Conservation (phyloP, 176 grass and related monocot genomes). For the Zoysia pacifica region DNA sequence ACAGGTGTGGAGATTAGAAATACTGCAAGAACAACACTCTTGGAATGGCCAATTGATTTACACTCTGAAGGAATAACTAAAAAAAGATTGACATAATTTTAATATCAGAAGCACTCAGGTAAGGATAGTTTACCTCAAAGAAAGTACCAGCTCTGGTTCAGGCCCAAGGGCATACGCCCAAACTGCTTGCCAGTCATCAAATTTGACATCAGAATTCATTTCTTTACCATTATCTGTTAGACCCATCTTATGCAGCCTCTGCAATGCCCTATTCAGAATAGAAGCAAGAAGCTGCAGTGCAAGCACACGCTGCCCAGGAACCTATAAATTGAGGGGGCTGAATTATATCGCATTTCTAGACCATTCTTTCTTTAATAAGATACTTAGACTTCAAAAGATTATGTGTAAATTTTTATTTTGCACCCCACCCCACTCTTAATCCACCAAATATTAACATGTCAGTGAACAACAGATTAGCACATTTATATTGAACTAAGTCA, state of each 20-base stretch:
- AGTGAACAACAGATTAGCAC: not conserved
- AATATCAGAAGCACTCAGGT: not conserved
- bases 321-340: slow-evolving; percentile 52
- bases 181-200: slow-evolving; percentile 92
- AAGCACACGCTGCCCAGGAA: slow-evolving; percentile 89
- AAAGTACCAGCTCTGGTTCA: slow-evolving; percentile 82
- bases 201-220: slow-evolving; percentile 42
- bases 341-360: slow-evolving; percentile 39
- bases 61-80: not conserved
- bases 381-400: not conserved
- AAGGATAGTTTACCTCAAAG: slow-evolving; percentile 64
- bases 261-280: slow-evolving; percentile 67
- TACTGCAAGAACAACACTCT: not conserved
- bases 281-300: slow-evolving; percentile 83
- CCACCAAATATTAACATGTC: not conserved
- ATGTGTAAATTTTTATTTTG: not conserved
- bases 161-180: slow-evolving; percentile 93
- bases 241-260: slow-evolving; percentile 67
- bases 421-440: not conserved
- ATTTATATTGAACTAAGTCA: slow-evolving; percentile 15
- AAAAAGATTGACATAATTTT: slow-evolving; percentile 4
- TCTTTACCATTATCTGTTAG: slow-evolving; percentile 39
- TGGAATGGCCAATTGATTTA: not conserved
- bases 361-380: not conserved
- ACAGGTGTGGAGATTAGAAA: not conserved